Evolutionary conservation across 192 early-diverging fungal species (phyloP), one percentile per base, ranked within the genome.

Genomic region (Gorgonomyces haynaldii): DNA sequence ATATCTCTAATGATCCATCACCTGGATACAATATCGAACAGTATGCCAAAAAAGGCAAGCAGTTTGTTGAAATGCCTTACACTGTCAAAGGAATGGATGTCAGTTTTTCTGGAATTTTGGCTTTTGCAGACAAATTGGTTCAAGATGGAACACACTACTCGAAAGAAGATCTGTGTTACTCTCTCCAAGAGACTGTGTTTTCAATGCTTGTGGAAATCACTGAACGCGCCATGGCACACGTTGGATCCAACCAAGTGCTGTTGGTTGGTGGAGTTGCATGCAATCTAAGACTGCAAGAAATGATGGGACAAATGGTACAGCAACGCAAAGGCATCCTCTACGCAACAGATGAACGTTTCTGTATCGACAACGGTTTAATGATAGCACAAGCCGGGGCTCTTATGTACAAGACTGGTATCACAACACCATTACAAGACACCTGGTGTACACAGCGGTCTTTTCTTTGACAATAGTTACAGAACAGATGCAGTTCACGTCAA

Each of bases 191-290:
- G 52, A 98, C 83, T 1, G 58, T 95, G 37, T 98, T 96, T 88
- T 90, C 95, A 10, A 98, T 98, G 95, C 68, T 98, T 32, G 89
- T 98, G n/a, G 95, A 98, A 65, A 94, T 84, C 27, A 98, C 95
- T 20, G 95, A 98, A 64, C 74, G 95, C 3, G 91, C 95, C 3
- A 96, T 98, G 91, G 92, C 95, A 1, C 95, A 98, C 53, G 88
- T 98, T 53, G 90, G 86, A 21, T 78, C 81, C 29, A 64, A 57
- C 21, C 86, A 96, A 46, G 95, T 98, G 0, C 53, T 98, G 53
- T 81, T 98, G 37, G 95, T 98, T 10, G 95, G 95, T 15, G 95
- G 95, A 1, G 95, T 98, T 3, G 95, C 88, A 42, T 94, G 92
- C 70, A 62, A 58, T 76, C 64, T 82, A 45, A 72, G 93, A 37